Evolutionary conservation across 345 rosid genomes (phyloP).

Genomic region (Populus alba): DNA sequence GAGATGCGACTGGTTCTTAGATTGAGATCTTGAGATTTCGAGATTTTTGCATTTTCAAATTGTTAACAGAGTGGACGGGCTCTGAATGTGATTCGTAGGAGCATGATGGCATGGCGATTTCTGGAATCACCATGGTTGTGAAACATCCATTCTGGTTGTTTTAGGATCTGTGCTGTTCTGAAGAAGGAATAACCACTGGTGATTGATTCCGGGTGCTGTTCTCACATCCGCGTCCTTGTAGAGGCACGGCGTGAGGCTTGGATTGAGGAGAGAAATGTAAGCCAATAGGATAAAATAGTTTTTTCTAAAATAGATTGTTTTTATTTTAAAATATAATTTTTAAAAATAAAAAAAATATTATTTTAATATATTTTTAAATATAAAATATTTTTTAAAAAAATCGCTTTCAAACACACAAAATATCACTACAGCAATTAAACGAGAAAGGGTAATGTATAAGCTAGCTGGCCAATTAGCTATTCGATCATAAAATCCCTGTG

Average conservation of each 20-base stretch:
- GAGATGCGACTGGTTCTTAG: neutral
- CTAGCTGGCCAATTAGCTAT: neutral
- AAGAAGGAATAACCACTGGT: neutral
- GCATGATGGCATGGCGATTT: too few relatives aligned
- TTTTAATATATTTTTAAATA: too few relatives aligned
- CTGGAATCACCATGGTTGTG: too few relatives aligned
- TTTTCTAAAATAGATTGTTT: too few relatives aligned
- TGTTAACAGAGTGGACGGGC: neutral
- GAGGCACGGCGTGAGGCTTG: neutral
- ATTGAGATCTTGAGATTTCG: neutral
- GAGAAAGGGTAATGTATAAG: neutral
- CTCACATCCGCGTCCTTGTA: neutral
- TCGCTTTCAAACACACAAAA: too few relatives aligned
- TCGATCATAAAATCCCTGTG: neutral
- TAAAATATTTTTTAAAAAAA: too few relatives aligned
- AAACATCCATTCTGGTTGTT: too few relatives aligned
- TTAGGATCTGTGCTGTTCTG: neutral
- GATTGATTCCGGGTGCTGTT: neutral
- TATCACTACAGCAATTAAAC: neutral
- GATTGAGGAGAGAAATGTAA: neutral
- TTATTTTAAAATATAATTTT: too few relatives aligned
- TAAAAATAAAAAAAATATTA: too few relatives aligned
- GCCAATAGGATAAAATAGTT: neutral
- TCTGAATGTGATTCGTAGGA: neutral
- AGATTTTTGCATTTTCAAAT: neutral